Evolutionary conservation across 805 yeast species (phyloP), one percentile per base, ranked within the genome.

Genomic region (Cyberlindnera mycetangii): DNA sequence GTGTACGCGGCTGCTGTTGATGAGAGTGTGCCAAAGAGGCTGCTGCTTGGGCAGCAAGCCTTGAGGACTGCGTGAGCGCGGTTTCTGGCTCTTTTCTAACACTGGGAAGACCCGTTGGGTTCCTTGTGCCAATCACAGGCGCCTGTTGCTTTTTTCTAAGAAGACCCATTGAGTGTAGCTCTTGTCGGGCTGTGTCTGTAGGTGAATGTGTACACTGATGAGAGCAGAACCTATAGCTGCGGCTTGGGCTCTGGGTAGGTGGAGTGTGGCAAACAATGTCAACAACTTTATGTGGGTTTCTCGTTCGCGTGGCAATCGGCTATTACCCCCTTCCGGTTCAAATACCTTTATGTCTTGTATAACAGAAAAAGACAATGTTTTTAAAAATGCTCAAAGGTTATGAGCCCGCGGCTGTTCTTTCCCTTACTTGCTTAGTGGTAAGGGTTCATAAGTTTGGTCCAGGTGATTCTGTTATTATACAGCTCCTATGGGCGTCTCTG

Each of bases 11-110:
- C 14, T 37, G 25, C 22, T 32, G 48, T n/a, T 45, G 47, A 14
- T 40, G 35, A 9, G 47, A 38, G 18, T 33, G 50, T 9, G 44
- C 47, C 19, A 43, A 34, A 5, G 48, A 24, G 8, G 51, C 42
- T 0, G 53, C 62, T 14, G 62, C 57, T 39, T 58, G 54, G 3
- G 60, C 59, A n/a, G 62, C 62, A 11, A 52, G 7, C 19, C 42
- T 35, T 3, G 59, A 55, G 9, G 51, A 41, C 32, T 24, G 32
- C 1, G 47, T 42, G 9, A 33, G 41, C 2, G 21, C 30, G 4
- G 21, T n/a, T 5, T 39, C 42, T 0, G 22, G 20, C 3, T 33
- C 30, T 15, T 32, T 21, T 5, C 32, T 22, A 5, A 42, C 33
- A 6, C 44, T 20, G n/a, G 60, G 55, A 3, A 56, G 50, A 0